Conservation (phyloP, 2,329 filamentous ascomycete genomes). For the Blastomyces emzantsi region DNA sequence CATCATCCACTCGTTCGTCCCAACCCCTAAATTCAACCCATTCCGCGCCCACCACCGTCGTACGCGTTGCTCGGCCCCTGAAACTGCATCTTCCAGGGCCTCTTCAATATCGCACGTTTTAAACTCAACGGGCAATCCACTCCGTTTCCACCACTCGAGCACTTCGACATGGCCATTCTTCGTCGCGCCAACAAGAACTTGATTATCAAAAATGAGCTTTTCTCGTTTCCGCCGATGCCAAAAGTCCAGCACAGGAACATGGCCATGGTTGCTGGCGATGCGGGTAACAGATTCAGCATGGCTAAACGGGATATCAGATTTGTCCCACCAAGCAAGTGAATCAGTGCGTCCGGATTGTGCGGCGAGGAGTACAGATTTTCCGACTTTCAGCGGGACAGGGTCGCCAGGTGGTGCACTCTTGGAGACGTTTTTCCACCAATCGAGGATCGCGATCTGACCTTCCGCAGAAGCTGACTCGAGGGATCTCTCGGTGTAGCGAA, state of each 20-base stretch:
- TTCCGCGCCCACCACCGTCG: conserved; percentile 82
- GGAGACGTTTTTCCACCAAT: conserved; percentile 81
- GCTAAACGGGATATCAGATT: conserved; percentile 66
- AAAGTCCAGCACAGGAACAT: conserved; percentile 71
- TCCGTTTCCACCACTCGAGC: conserved; percentile 82
- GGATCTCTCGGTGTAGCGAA: conserved; percentile 79
- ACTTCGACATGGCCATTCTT: conserved; percentile 77
- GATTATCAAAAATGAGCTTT: conserved; percentile 71
- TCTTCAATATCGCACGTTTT: conserved; percentile 95
- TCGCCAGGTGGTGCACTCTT: conserved; percentile 47
- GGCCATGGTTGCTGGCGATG: conserved; percentile 74
- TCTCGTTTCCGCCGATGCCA: conserved; percentile 70
- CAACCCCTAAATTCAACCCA: conserved; percentile 69
- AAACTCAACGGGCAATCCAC: conserved; percentile 71
- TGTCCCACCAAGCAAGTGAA: conserved; percentile 80
- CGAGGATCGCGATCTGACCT: conserved; percentile 74
- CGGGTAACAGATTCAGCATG: conserved; percentile 77
- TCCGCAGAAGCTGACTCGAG: conserved; percentile 80
- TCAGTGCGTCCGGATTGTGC: conserved; percentile 71
- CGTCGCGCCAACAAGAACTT: conserved; percentile 77
- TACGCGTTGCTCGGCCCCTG: conserved; percentile 61
- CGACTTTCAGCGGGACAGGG: conserved; percentile 59
- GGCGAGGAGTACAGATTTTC: conserved; percentile 73
- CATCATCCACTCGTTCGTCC: conserved; percentile 85
- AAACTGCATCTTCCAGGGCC: conserved; percentile 77